Conservation (phyloP, 129 eudicot species). For the Solidago caesia region DNA sequence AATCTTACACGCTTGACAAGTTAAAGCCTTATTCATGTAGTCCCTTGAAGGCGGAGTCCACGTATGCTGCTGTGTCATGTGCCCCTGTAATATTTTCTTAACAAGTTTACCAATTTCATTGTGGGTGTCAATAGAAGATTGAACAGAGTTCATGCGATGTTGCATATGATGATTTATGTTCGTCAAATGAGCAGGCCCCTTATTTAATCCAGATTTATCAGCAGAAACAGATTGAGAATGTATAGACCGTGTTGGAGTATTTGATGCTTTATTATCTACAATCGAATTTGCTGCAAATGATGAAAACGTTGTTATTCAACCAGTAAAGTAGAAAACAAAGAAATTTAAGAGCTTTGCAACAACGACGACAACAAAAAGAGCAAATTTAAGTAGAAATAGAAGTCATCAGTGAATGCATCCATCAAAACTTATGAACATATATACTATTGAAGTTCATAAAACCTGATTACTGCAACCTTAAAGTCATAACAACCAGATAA, state of each 20-base stretch:
- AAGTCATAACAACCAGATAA: too few relatives aligned
- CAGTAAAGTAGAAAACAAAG: neutral
- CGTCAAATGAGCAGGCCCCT: neutral
- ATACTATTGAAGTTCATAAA: too few relatives aligned
- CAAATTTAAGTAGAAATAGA: too few relatives aligned
- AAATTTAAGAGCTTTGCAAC: neutral
- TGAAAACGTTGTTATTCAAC: neutral
- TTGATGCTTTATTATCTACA: neutral
- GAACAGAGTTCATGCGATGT: neutral
- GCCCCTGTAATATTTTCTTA: slow-evolving; percentile 50
- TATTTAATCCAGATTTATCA: neutral
- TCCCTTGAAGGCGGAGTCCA: slow-evolving; percentile 82
- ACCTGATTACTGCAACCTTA: too few relatives aligned
- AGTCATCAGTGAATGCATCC: too few relatives aligned
- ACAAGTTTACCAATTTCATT: slow-evolving; percentile 58
- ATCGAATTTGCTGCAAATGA: neutral
- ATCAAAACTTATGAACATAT: too few relatives aligned
- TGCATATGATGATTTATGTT: slow-evolving; percentile 4
- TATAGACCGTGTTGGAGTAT: neutral
- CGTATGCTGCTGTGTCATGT: slow-evolving; percentile 32
- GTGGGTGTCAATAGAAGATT: neutral
- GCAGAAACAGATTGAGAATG: neutral
- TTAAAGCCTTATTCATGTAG: slow-evolving; percentile 62
- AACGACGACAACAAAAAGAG: too few relatives aligned
- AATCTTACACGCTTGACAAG: slow-evolving; percentile 63